A percentile compares a stretch with the other conserved stretches of the same genome.
Conservation (phyloP, 1,284 basidiomycete species). For the Ganoderma leucocontextum region DNA sequence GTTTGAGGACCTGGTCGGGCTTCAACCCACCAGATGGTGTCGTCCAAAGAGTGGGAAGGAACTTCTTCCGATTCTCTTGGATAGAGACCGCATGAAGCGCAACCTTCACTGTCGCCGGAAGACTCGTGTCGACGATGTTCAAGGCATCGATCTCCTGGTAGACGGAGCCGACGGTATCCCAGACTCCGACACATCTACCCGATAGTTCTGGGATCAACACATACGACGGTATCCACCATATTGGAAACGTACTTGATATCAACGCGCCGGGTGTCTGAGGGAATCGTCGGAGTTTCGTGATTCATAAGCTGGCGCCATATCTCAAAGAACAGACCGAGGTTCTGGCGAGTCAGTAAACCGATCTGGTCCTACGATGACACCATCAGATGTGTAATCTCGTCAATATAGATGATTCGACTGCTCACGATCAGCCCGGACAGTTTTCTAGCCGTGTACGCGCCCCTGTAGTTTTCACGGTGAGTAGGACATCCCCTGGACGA, state of each 20-base stretch:
- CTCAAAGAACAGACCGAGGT: background rate
- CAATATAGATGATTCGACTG: background rate
- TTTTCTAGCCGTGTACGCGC: background rate
- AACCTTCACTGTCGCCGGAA: background rate
- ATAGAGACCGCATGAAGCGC: background rate
- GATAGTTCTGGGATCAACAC: background rate
- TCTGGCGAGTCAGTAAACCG: background rate
- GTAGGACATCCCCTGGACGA: background rate
- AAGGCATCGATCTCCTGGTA: background rate
- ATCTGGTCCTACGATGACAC: background rate
- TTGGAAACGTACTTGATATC: background rate
- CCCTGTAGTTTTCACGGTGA: background rate
- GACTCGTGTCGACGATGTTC: background rate
- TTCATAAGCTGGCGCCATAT: background rate
- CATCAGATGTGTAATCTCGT: background rate
- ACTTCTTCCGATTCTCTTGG: background rate
- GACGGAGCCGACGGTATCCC: background rate
- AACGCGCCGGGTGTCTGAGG: background rate
- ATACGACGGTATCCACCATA: background rate
- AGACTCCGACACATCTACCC: background rate
- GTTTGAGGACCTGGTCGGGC: background rate
- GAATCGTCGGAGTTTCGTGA: background rate
- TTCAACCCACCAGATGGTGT: background rate
- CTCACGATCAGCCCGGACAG: background rate
- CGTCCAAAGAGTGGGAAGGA: background rate